These are phyloP conservation scores for Mycena metata DNA, from an alignment of 768 basidiomycete species.

Conservation along the genomic window DNA sequence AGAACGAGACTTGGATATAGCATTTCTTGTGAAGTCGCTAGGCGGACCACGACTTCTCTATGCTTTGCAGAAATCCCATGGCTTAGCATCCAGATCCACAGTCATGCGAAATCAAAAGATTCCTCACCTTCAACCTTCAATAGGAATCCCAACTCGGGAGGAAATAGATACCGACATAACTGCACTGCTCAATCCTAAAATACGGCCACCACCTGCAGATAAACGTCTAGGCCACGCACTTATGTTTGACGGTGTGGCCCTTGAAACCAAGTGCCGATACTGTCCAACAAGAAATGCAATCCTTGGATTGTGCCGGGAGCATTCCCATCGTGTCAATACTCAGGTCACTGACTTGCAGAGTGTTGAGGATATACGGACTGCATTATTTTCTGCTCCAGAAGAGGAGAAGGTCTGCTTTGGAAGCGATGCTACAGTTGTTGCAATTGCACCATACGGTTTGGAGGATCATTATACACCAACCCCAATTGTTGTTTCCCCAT, in stretches of 20 bases:
- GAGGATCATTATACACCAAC: conserved; percentile 42
- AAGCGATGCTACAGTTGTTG: conserved; percentile 47
- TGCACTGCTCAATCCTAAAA: conserved; percentile 29
- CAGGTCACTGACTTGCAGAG: no score
- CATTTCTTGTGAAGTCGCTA: conserved; percentile 45
- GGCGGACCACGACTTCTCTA: conserved; percentile 45
- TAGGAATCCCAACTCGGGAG: conserved; percentile 23
- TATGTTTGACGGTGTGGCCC: conserved; percentile 46
- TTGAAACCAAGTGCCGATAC: conserved; percentile 42
- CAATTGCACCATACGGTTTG: conserved; percentile 40
- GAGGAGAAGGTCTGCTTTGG: conserved; percentile 35
- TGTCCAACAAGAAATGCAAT: no score
- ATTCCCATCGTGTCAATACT: no score
- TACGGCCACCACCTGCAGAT: conserved; percentile 12
- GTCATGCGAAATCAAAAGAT: conserved; percentile 25
- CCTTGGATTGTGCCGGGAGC: no score
- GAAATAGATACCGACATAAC: conserved; percentile 38
- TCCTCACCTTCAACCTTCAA: conserved; percentile 35
- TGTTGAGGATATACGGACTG: conserved; percentile 30
- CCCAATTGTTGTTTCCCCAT: no score
- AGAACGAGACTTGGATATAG: no score
- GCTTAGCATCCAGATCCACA: conserved; percentile 40
- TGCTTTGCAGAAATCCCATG: conserved; percentile 41
- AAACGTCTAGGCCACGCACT: conserved; percentile 38
- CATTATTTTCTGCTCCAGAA: conserved; percentile 21